phyloP scores from a whole-genome alignment of 2,329 filamentous ascomycete genomes.

The Fusarium subtropicale region DNA sequence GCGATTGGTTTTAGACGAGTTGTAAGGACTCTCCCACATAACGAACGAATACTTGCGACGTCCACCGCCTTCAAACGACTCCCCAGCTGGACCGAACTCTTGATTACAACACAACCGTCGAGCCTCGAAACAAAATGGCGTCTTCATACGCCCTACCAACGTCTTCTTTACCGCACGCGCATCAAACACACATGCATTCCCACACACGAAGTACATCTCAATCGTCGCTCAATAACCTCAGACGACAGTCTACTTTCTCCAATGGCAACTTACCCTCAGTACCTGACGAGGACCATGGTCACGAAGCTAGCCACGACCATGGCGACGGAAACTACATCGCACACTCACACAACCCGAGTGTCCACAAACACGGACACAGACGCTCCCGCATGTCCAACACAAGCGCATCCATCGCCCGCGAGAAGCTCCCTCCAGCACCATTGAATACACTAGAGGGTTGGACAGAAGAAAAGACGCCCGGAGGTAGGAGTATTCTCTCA shows the following conservation, averaged over 20 bases:
- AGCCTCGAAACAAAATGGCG: slow-evolving; percentile 54
- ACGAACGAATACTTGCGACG: slow-evolving; percentile 34
- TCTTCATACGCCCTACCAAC: slow-evolving; percentile 67
- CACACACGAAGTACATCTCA: slow-evolving; percentile 56
- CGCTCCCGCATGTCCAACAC: slow-evolving; percentile 50
- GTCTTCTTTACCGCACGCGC: slow-evolving; percentile 61
- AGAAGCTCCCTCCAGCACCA: slow-evolving; percentile 50
- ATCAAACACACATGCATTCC: slow-evolving; percentile 57
- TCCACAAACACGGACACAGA: slow-evolving; percentile 48
- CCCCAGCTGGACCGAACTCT: slow-evolving; percentile 7
- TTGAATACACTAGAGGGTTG: slow-evolving; percentile 55
- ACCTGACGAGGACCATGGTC: slow-evolving; percentile 50
- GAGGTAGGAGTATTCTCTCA: slow-evolving; percentile 56
- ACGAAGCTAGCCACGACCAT: slow-evolving; percentile 44
- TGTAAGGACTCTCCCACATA: slow-evolving; percentile 33
- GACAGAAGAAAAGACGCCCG: slow-evolving; percentile 56
- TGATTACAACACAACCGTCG: slow-evolving; percentile 12
- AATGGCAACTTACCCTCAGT: slow-evolving; percentile 50
- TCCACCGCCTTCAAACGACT: slow-evolving; percentile 14
- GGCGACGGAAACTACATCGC: slow-evolving; percentile 38
- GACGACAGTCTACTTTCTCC: slow-evolving; percentile 49
- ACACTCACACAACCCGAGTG: slow-evolving; percentile 44
- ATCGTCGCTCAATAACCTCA: slow-evolving; percentile 56
- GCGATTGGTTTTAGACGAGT: slow-evolving; percentile 42
- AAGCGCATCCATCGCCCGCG: slow-evolving; percentile 45